Conservation (phyloP, 2,329 filamentous ascomycete species). For the Mariannaea elegans region DNA sequence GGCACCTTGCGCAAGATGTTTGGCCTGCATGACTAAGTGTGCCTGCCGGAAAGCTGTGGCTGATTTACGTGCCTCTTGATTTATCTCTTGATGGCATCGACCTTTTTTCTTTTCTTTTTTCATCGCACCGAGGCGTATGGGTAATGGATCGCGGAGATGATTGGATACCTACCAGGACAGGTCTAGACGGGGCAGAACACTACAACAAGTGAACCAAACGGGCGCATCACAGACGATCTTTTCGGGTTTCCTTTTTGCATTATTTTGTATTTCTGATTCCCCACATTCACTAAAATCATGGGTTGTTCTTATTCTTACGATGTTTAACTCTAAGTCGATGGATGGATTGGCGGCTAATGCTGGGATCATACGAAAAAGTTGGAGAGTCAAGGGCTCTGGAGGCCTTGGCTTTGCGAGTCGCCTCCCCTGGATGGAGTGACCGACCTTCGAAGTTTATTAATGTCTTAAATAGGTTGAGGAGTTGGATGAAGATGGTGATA, state of each 20-base stretch:
- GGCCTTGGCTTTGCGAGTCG: neutral
- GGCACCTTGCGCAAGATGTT: constrained; percentile 72
- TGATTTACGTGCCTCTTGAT: neutral
- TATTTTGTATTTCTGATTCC: neutral
- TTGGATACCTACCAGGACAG: constrained; percentile 2
- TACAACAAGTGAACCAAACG: neutral
- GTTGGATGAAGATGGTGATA: no score
- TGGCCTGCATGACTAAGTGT: constrained; percentile 55
- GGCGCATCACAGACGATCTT: neutral
- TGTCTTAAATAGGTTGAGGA: neutral
- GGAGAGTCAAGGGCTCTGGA: neutral
- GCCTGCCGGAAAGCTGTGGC: neutral
- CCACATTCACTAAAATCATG: neutral
- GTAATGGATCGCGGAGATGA: neutral
- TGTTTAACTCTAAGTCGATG: neutral
- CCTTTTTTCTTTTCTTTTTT: neutral
- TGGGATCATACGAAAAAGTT: neutral
- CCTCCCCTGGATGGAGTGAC: neutral
- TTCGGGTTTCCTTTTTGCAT: neutral
- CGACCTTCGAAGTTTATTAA: neutral
- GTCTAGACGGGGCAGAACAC: neutral
- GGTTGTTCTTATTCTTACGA: neutral
- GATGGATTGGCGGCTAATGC: neutral
- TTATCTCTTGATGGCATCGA: no score
- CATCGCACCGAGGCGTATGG: neutral